Conservation (phyloP, 169 alveolate species). For the Ichthyophthirius multifiliis region DNA sequence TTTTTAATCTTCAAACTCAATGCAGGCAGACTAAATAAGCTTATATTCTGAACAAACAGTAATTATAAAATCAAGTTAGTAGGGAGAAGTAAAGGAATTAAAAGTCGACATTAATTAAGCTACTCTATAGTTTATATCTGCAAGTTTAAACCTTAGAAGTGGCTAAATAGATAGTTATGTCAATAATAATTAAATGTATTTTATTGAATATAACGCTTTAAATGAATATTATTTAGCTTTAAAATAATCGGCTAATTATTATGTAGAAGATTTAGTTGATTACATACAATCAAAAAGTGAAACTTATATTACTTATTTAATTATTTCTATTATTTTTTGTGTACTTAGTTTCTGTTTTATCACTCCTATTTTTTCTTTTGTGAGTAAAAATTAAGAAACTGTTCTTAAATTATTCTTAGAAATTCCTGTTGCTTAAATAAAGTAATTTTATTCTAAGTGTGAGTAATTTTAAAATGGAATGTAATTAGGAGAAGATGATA, state of each 20-base stretch:
- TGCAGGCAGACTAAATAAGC: neutral
- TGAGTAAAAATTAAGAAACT: conserved; percentile 21
- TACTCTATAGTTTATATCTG: neutral
- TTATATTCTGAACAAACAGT: neutral
- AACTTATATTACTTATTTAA: neutral
- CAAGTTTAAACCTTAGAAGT: conserved; percentile 6
- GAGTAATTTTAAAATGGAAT: conserved; percentile 4
- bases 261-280: neutral
- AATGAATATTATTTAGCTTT: conserved; percentile 16
- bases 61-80: neutral
- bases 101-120: neutral
- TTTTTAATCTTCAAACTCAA: neutral
- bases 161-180: neutral
- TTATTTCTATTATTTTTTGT: conserved; percentile 16
- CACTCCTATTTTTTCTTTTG: conserved; percentile 20
- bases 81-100: neutral
- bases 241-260: conserved; percentile 8
- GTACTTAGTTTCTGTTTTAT: conserved; percentile 12
- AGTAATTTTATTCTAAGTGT: neutral
- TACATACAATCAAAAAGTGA: neutral
- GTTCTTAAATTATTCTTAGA: conserved; percentile 31
- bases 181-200: neutral
- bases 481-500: conserved; percentile 40
- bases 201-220: neutral
- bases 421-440: conserved; percentile 33